Base-by-base conservation (phyloP, 2,329 filamentous ascomycete species). In the Ilyonectria sp. region DNA sequence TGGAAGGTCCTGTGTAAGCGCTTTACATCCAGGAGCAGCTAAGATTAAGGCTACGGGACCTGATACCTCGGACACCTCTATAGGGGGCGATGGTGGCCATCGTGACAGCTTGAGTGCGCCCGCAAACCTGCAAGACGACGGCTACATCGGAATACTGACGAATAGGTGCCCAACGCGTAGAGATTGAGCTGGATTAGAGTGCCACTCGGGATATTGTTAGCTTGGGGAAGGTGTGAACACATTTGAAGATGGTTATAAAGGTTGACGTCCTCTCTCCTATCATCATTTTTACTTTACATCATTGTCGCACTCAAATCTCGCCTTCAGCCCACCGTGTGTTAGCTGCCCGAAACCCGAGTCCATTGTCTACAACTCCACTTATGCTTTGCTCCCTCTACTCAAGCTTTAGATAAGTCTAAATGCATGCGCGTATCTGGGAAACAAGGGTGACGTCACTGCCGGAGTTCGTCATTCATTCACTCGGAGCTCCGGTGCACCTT, bases 51-150 rank as follows among this genome's bases (percentile, higher is more conserved):
- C 37, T 15, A 13, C 10, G 37, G 15, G 6, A n/a, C 15, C 3
- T 40, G 6, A 40, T 17, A n/a, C 15, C 37, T n/a, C 17, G 15
- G 15, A 7, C 11, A 6, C 37, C 2, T 31, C 6, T n/a, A 13
- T 29, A 7, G 8, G 7, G n/a, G n/a, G 31, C 29, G 21, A 17
- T 47, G 6, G 31, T 47, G 19, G 33, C 15, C 49, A 40, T 40
- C 37, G 33, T 47, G 52, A 17, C 31, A 29, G 40, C 29, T 55
- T 31, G 29, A 46, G 59, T 47, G 29, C 50, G 59, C 59, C 59
- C 59, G 59, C 59, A 33, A 37, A n/a, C 40, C 40, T 62, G 59
- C 50, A 62, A 47, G 43, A 37, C 10, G 11, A 37, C 43, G 59
- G 50, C 19, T 40, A 37, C 33, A 9, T 23, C 40, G 50, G 43